Evolutionary conservation across 1,139 yeast genomes (phyloP).

Genomic region (Yamadazyma dushanensis): DNA sequence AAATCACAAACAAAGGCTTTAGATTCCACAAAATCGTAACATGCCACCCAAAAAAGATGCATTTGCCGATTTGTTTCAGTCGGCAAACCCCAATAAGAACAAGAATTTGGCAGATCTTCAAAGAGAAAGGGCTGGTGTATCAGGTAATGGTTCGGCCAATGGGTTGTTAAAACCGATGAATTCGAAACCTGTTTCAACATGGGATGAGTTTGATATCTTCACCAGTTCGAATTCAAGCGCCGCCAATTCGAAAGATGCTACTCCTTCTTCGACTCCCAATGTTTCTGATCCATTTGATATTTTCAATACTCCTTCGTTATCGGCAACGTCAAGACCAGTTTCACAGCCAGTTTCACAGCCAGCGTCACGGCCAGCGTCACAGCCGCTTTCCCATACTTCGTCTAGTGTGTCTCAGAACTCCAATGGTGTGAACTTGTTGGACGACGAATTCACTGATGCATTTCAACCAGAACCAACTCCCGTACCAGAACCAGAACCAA

Average conservation of each 20-base stretch:
- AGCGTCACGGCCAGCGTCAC: too few species aligned
- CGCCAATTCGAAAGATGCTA: not conserved
- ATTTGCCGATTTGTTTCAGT: constrained; percentile 46
- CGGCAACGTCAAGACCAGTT: too few species aligned
- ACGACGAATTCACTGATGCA: constrained; percentile 47
- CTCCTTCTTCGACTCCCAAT: not conserved
- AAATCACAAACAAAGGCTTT: too few species aligned
- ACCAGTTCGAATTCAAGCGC: constrained; percentile 7
- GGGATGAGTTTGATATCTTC: constrained; percentile 17
- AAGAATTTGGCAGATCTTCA: constrained; percentile 16
- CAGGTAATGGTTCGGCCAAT: not conserved
- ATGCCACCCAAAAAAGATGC: constrained; percentile 51
- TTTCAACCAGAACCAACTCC: constrained; percentile 20
- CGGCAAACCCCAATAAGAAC: constrained; percentile 25
- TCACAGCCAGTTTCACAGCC: too few species aligned
- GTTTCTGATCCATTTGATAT: constrained; percentile 23
- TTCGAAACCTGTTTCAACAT: constrained; percentile 4
- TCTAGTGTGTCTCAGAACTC: too few species aligned
- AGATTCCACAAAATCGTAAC: too few species aligned
- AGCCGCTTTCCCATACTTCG: too few species aligned
- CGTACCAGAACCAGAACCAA: constrained; percentile 3
- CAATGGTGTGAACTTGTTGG: constrained; percentile 23
- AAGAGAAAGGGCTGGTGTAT: constrained; percentile 4
- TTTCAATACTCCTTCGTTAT: constrained; percentile 11
- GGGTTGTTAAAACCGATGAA: not conserved